These are phyloP conservation scores for Salix caprea DNA, from an alignment of 345 rosid species.

Conservation along the genomic window DNA sequence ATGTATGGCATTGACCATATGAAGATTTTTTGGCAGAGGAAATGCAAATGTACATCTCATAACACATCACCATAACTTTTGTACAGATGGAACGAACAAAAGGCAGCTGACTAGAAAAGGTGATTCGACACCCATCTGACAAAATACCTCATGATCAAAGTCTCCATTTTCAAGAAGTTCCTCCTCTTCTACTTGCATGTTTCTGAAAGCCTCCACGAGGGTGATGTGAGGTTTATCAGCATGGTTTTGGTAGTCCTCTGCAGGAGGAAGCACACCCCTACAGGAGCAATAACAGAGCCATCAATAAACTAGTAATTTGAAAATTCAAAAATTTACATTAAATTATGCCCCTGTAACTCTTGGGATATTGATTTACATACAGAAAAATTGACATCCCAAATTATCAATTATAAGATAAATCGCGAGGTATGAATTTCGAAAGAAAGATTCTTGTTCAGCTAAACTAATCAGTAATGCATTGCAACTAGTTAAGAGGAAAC, in stretches of 20 bases:
- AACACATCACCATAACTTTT: background rate
- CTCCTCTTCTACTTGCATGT: constrained; percentile 76
- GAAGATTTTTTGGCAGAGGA: background rate
- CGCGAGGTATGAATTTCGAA: background rate
- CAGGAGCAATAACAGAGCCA: constrained; percentile 19
- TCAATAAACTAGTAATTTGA: background rate
- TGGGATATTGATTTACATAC: background rate
- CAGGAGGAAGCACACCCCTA: constrained; percentile 66
- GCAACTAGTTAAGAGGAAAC: background rate
- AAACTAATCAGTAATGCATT: background rate
- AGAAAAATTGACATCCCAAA: background rate
- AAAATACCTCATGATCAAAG: constrained; percentile 60
- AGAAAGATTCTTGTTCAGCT: background rate
- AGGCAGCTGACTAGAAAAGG: background rate
- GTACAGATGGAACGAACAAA: background rate
- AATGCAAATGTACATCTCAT: background rate
- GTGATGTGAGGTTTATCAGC: constrained; percentile 63
- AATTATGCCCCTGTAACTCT: background rate
- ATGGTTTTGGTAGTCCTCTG: constrained; percentile 56
- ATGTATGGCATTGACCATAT: background rate
- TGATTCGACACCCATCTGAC: background rate
- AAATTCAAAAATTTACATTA: background rate
- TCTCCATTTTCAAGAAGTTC: constrained; percentile 85
- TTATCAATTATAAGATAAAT: background rate
- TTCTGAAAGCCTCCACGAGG: constrained; percentile 85